phyloP scores from a whole-genome alignment of 176 grass and related monocot species.

The Carex myosuroides region DNA sequence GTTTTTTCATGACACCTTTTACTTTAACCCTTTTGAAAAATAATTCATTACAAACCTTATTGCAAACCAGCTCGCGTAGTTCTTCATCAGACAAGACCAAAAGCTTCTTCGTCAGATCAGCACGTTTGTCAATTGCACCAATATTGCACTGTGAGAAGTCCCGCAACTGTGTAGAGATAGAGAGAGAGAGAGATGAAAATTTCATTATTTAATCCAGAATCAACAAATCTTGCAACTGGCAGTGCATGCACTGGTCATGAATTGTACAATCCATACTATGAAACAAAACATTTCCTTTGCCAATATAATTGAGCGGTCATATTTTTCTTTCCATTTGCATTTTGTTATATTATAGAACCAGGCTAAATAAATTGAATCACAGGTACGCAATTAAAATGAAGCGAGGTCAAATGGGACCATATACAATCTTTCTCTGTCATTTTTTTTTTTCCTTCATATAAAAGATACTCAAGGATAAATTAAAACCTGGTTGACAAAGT shows the following conservation, averaged over 20 bases:
- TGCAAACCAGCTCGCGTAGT: constrained; percentile 73
- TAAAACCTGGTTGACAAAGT: neutral
- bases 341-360: neutral
- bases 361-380: neutral
- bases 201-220: constrained; percentile 18
- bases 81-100: constrained; percentile 75
- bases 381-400: neutral
- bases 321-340: neutral
- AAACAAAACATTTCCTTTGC: neutral
- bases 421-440: neutral
- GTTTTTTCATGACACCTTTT: neutral
- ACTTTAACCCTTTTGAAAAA: neutral
- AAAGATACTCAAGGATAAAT: neutral
- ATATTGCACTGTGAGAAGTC: constrained; percentile 86
- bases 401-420: neutral
- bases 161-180: constrained; percentile 48
- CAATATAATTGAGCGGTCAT: neutral
- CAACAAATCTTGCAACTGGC: neutral
- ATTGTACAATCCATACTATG: neutral
- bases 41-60: constrained; percentile 50
- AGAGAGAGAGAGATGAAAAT: constrained; percentile 14
- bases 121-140: constrained; percentile 88
- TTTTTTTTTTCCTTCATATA: neutral
- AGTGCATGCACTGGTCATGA: neutral
- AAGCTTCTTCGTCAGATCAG: constrained; percentile 82